Conservation (phyloP, 495 filamentous ascomycete species). For the Usnea hakonensis region DNA sequence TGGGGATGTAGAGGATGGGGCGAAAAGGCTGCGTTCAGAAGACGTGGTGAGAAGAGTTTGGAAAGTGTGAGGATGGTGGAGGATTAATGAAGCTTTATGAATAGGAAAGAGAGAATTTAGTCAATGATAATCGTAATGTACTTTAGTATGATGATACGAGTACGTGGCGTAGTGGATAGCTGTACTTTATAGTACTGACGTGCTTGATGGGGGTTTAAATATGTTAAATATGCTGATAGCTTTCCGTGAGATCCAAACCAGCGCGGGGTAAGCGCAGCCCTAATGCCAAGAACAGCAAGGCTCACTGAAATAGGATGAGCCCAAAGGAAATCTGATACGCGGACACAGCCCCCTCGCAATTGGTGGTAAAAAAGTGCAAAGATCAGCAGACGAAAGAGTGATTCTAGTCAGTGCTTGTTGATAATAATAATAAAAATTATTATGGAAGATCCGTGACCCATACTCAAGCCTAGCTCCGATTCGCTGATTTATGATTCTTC, state of each 20-base stretch:
- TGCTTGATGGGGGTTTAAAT: slow-evolving; percentile 13
- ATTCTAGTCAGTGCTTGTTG: slow-evolving; percentile 9
- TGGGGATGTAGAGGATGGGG: slow-evolving; percentile 8
- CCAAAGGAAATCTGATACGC: background rate
- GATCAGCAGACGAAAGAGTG: background rate
- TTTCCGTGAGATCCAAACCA: background rate
- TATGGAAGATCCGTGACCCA: too few relatives aligned
- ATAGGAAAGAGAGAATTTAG: background rate
- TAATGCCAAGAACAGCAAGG: slow-evolving; percentile 13
- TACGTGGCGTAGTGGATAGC: slow-evolving; percentile 1
- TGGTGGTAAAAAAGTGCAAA: background rate
- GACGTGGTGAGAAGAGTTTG: slow-evolving; percentile 2
- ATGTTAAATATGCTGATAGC: background rate
- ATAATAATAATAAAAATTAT: too few relatives aligned
- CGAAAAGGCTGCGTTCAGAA: slow-evolving; percentile 17
- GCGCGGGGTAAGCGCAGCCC: slow-evolving; percentile 8
- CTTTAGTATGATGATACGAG: slow-evolving; percentile 13
- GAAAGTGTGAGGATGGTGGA: background rate
- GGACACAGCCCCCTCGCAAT: too few relatives aligned
- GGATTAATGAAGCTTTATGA: background rate
- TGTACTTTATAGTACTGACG: slow-evolving; percentile 7
- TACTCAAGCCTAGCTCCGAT: background rate
- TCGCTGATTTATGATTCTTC: background rate
- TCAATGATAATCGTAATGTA: too few relatives aligned
- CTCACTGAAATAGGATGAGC: background rate